A percentile compares a stretch with the other conserved stretches of the same genome.
These are phyloP conservation scores for Phytophthora sp. DNA, from an alignment of 352 stramenopile genomes.

Conservation along the genomic window DNA sequence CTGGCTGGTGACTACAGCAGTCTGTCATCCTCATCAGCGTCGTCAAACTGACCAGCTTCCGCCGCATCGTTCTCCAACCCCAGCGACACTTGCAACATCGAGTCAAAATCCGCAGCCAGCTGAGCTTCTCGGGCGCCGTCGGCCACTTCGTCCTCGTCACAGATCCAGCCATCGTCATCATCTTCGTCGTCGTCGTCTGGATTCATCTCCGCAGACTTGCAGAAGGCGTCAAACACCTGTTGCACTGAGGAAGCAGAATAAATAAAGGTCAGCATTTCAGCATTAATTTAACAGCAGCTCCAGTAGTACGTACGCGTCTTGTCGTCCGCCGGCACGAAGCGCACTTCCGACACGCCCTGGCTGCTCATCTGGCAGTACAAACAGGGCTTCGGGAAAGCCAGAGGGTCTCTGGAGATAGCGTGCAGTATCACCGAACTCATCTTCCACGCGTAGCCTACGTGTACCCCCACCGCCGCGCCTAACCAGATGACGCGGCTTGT, in stretches of 20 bases:
- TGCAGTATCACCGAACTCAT: slow-evolving; percentile 74
- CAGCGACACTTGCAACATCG: slow-evolving; percentile 68
- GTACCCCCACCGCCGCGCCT: slow-evolving; percentile 32
- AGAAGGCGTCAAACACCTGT: slow-evolving; percentile 78
- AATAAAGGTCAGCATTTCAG: slow-evolving; percentile 2
- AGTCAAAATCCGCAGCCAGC: slow-evolving; percentile 73
- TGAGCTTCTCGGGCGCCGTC: slow-evolving; percentile 66
- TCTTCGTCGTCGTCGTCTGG: slow-evolving; percentile 66
- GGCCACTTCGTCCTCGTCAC: slow-evolving; percentile 77
- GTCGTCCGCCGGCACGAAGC: slow-evolving; percentile 71
- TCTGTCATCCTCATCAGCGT: slow-evolving; percentile 78
- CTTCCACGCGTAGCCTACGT: slow-evolving; percentile 78
- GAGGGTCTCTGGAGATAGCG: slow-evolving; percentile 74
- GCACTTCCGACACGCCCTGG: slow-evolving; percentile 74
- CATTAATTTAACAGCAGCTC: background rate
- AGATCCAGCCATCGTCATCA: slow-evolving; percentile 80
- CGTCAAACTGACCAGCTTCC: slow-evolving; percentile 80
- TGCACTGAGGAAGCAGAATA: slow-evolving; percentile 47
- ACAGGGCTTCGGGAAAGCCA: slow-evolving; percentile 68
- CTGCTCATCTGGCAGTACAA: slow-evolving; percentile 85
- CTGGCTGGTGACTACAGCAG: slow-evolving; percentile 31
- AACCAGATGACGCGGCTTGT: slow-evolving; percentile 76
- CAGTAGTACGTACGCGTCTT: slow-evolving; percentile 56
- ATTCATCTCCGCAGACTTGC: slow-evolving; percentile 85
- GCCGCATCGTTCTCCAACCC: slow-evolving; percentile 38